Conservation (phyloP, 345 rosid species). For the Euphorbia tirucalli region DNA sequence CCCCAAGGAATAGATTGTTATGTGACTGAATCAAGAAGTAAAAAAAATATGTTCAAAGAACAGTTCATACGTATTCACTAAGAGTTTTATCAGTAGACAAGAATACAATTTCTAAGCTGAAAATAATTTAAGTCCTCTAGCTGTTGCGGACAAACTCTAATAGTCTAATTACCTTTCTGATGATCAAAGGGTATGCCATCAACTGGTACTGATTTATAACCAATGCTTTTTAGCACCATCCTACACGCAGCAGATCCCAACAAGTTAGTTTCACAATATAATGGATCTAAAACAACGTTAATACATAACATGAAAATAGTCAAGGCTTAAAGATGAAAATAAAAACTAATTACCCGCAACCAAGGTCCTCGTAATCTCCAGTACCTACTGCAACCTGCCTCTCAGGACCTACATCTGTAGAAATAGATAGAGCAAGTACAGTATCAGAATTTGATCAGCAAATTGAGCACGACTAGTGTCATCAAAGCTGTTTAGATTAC, state of each 20-base stretch:
- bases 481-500: neutral
- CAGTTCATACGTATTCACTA: too few species aligned
- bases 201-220: constrained; percentile 79
- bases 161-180: constrained; percentile 51
- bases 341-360: constrained; percentile 58
- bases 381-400: constrained; percentile 79
- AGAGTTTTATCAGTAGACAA: too few species aligned
- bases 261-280: neutral
- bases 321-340: neutral
- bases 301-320: neutral
- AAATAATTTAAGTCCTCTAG: neutral
- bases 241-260: constrained; percentile 35
- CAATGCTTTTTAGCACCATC: constrained; percentile 86
- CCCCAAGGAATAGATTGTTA: too few species aligned
- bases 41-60: too few species aligned
- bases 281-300: neutral
- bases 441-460: neutral
- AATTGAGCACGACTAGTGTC: too few species aligned
- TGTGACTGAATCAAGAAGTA: too few species aligned
- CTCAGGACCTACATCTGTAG: constrained; percentile 62
- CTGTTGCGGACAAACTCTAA: neutral
- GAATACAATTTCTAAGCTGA: too few species aligned
- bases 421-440: neutral
- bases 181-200: constrained; percentile 77
- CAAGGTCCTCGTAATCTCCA: constrained; percentile 68